Evolutionary conservation across 2,329 filamentous ascomycete species (phyloP).

Genomic region (Aspergillus sp.): DNA sequence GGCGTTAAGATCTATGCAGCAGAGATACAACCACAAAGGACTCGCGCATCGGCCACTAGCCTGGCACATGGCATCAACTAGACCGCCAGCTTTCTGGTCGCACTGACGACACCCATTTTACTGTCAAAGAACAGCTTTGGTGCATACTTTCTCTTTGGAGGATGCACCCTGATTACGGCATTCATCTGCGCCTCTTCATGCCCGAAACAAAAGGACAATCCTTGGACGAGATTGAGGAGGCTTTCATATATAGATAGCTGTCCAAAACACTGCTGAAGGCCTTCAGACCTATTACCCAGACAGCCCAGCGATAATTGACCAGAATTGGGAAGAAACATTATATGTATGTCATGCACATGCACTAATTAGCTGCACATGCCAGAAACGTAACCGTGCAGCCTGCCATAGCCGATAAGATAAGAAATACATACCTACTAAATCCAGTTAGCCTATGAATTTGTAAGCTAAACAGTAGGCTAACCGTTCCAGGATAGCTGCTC

Average conservation of each 20-base stretch:
- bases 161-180: constrained; percentile 43
- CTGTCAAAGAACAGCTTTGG: constrained; percentile 47
- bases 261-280: constrained; percentile 10
- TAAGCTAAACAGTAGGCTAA: constrained; percentile 6
- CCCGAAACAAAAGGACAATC: constrained; percentile 53
- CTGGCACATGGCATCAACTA: constrained; percentile 58
- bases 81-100: constrained; percentile 49
- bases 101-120: constrained; percentile 48
- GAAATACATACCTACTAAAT: neutral
- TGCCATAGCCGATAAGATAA: constrained; percentile 1
- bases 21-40: constrained; percentile 60
- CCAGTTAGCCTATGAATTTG: constrained; percentile 3
- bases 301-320: neutral
- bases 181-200: constrained; percentile 50
- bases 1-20: constrained; percentile 58
- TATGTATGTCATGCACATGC: neutral
- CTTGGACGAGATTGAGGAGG: constrained; percentile 54
- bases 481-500: constrained; percentile 6
- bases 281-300: neutral
- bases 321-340: neutral
- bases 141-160: constrained; percentile 52
- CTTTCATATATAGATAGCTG: constrained; percentile 39
- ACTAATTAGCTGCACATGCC: neutral
- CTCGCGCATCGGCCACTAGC: constrained; percentile 57
- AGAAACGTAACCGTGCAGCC: neutral